phyloP scores from a whole-genome alignment of 306 rosid species.

The Prunus persica region Prunus_persica_NCBIv2 NC_034016.1:20423501-20424000 shows the following conservation, averaged over 20 bases:
- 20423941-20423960: slow-evolving; percentile 67
- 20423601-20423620: neutral
- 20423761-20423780: neutral
- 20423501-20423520: slow-evolving; percentile 61
- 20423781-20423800: neutral
- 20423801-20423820: neutral
- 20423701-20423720: neutral
- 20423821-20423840: neutral
- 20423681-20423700: neutral
- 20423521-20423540: slow-evolving; percentile 17
- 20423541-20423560: neutral
- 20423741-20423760: neutral
- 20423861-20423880: slow-evolving; percentile 9
- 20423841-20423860: neutral
- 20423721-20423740: neutral
- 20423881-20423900: slow-evolving; percentile 2
- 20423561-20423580: neutral
- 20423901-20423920: neutral
- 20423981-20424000: slow-evolving; percentile 66
- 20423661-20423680: neutral
- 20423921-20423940: slow-evolving; percentile 58
- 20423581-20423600: slow-evolving; percentile 18
- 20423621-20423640: neutral
- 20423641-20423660: neutral
- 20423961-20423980: slow-evolving; percentile 62